These are phyloP conservation scores for Ustilago nuda DNA, from an alignment of 1,284 basidiomycete species.

Conservation along the genomic window DNA sequence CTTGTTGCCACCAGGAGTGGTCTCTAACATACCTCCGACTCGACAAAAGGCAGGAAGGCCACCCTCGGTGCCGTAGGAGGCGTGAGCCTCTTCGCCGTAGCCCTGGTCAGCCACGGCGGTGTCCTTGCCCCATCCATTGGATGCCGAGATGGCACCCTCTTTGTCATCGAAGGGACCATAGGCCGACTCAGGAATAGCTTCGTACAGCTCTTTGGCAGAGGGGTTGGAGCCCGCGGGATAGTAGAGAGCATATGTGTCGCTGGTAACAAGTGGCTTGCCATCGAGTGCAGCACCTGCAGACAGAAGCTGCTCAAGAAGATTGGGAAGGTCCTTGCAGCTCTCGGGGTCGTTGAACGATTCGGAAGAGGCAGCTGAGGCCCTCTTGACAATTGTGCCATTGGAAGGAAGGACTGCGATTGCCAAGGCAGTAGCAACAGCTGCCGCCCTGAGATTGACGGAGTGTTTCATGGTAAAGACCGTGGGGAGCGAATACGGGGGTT, in stretches of 20 bases:
- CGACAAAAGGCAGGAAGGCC: slow-evolving; percentile 54
- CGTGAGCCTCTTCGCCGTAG: slow-evolving; percentile 38
- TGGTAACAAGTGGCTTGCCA: slow-evolving; percentile 7
- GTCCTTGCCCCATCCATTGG: slow-evolving; percentile 27
- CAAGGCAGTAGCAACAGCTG: slow-evolving; percentile 4
- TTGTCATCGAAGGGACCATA: slow-evolving; percentile 31
- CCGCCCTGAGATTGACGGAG: background rate
- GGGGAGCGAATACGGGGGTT: background rate
- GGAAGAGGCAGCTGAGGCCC: background rate
- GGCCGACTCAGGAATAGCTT: slow-evolving; percentile 22
- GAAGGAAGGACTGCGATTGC: background rate
- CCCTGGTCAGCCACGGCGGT: slow-evolving; percentile 36
- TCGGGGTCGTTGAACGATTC: background rate
- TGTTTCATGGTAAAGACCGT: slow-evolving; percentile 18
- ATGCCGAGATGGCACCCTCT: slow-evolving; percentile 22
- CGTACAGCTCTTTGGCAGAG: slow-evolving; percentile 26
- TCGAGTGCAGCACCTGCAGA: slow-evolving; percentile 13
- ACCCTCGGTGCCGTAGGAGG: slow-evolving; percentile 7
- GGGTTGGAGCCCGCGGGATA: slow-evolving; percentile 46
- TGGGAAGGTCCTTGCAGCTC: slow-evolving; percentile 29
- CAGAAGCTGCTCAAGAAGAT: slow-evolving; percentile 20
- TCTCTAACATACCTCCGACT: slow-evolving; percentile 44
- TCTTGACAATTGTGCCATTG: slow-evolving; percentile 2
- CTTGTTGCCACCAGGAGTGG: slow-evolving; percentile 15
- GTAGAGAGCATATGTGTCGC: slow-evolving; percentile 16